Base-by-base conservation (phyloP, 306 rosid species). In the Citrullus amarus region DNA sequence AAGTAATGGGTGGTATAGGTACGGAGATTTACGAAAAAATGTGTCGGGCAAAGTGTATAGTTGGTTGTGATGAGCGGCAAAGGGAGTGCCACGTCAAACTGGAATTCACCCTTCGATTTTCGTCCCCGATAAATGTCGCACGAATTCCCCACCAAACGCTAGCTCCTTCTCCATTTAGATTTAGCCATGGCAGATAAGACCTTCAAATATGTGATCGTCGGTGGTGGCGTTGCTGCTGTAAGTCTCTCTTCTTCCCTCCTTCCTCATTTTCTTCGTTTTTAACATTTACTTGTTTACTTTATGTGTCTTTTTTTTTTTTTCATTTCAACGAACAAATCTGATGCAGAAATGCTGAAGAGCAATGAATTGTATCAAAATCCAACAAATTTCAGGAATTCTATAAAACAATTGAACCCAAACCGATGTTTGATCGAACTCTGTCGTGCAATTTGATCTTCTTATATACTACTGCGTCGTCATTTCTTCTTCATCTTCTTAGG, bases 161-260 rank as follows among this genome's bases (percentile, higher is more conserved):
- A 48, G 16, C 54, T 48, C 54, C 53, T 48, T 48, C 54, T 48
- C 54, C 4, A 48, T 48, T 48, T 13, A 2, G 16, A 48, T 48
- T 58, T 59, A 55, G 32, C 89, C 59, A 92, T 95, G 99, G 96
- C 88, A 30, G 88, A 75, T 58, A 87, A 88, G 83, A 76, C 79
- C 80, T 95, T 91, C 93, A 95, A 95, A 87, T 89, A 91, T 81
- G 86, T 89, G 59, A 88, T 95, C 81, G 75, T 89, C 75, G 99
- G 97, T 1, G 99, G 99, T 80, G 99, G 99, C 71, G 99, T 95
- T 48, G 46, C 99, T 3, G 97, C 97, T 17, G 99, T 95, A 84
- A 91, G 97, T 83, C 75, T 79, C 72, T 59, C 51, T 59, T 59
- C 15, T 51, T 17, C 5, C 8, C 74, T 17, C 32, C 55, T 12